A percentile compares a stretch with the other conserved stretches of the same genome.
These are phyloP conservation scores for Metrosideros polymorpha DNA, from an alignment of 441 rosid species.

Conservation along the genomic window DNA sequence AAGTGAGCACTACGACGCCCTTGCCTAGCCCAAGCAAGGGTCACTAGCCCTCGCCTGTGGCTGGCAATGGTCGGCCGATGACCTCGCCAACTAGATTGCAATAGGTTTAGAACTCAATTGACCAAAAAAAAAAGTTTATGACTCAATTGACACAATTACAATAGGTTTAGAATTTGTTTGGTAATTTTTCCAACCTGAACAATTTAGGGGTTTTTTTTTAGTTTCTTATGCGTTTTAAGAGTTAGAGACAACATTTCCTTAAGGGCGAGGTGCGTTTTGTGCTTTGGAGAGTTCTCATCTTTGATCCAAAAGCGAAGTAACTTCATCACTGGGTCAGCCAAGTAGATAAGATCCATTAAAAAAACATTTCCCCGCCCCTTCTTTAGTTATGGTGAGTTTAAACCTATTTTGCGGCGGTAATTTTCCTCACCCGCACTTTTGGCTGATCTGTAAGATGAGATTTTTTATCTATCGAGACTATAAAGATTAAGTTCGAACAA, in stretches of 20 bases:
- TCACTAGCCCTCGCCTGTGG: too few relatives aligned
- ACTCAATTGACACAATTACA: too few relatives aligned
- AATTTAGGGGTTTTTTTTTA: too few relatives aligned
- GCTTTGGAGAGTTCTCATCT: not conserved
- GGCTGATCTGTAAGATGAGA: not conserved
- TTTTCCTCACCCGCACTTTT: not conserved
- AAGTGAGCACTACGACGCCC: too few relatives aligned
- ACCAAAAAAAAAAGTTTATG: too few relatives aligned
- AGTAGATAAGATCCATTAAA: not conserved
- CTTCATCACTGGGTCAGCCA: not conserved
- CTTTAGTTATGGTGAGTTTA: not conserved
- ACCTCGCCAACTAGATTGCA: too few relatives aligned
- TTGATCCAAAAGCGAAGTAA: not conserved
- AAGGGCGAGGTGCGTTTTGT: not conserved
- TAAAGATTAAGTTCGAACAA: not conserved
- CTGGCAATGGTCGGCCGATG: too few relatives aligned
- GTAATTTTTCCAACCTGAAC: too few relatives aligned
- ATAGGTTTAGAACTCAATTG: too few relatives aligned
- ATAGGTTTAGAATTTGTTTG: too few relatives aligned
- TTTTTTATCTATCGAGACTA: not conserved
- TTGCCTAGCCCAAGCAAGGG: too few relatives aligned
- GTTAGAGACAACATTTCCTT: not conserved
- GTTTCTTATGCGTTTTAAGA: not conserved
- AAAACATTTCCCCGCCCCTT: too few relatives aligned
- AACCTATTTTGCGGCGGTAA: fast-evolving